A percentile compares a stretch with the other conserved stretches of the same genome.
These are phyloP conservation scores for Porogramme epimiltina DNA, from an alignment of 1,284 basidiomycete species.

Conservation along the genomic window DNA sequence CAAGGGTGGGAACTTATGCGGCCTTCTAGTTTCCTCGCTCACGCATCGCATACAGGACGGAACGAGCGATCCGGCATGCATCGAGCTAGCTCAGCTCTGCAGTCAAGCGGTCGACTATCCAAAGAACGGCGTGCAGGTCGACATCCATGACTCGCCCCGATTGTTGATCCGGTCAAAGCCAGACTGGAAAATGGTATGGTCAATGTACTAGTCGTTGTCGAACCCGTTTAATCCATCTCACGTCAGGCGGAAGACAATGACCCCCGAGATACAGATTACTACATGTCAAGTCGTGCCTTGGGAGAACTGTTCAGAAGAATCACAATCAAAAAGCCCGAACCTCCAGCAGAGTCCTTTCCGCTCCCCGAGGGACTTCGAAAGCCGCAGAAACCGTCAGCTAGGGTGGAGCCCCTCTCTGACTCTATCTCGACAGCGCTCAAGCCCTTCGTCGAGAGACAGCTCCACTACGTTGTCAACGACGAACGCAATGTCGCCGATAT, in stretches of 20 bases:
- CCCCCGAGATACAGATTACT: slow-evolving; percentile 65
- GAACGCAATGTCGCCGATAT: slow-evolving; percentile 38
- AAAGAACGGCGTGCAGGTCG: slow-evolving; percentile 69
- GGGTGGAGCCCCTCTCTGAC: slow-evolving; percentile 39
- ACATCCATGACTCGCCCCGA: slow-evolving; percentile 48
- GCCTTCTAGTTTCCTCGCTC: not conserved
- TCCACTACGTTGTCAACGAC: slow-evolving; percentile 34
- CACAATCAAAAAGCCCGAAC: slow-evolving; percentile 43
- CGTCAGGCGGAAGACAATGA: slow-evolving; percentile 55
- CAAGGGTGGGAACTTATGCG: slow-evolving; percentile 44
- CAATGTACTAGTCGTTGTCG: not conserved
- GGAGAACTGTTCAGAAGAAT: slow-evolving; percentile 70
- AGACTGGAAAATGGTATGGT: slow-evolving; percentile 61
- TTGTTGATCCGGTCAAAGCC: slow-evolving; percentile 66
- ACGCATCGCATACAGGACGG: slow-evolving; percentile 48
- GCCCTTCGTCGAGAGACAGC: slow-evolving; percentile 39
- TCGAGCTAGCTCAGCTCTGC: slow-evolving; percentile 66
- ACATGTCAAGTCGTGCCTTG: slow-evolving; percentile 66
- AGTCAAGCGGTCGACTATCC: slow-evolving; percentile 73
- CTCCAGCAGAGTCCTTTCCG: slow-evolving; percentile 22
- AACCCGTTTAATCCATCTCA: not conserved
- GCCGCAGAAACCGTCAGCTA: slow-evolving; percentile 1
- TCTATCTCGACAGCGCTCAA: slow-evolving; percentile 50
- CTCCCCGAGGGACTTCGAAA: slow-evolving; percentile 8
- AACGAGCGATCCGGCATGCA: slow-evolving; percentile 63